Evolutionary conservation across 768 basidiomycete genomes (phyloP).

Genomic region (Xerocomus potaroensis): DNA sequence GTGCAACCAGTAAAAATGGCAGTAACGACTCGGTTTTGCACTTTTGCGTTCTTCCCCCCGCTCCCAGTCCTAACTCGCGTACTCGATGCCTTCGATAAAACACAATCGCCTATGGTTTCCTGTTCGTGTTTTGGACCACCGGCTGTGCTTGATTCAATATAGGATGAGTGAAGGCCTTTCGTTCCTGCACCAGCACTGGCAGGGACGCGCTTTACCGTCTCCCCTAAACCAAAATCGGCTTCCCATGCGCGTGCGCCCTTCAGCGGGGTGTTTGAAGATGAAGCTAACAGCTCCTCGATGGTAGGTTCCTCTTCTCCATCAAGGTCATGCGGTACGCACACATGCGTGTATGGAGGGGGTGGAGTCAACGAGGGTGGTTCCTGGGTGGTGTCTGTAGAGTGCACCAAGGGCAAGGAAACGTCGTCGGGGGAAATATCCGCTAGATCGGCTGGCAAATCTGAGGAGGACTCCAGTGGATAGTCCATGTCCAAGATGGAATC

Average conservation of each 20-base stretch:
- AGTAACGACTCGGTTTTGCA: conserved; percentile 24
- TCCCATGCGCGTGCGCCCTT: conserved; percentile 31
- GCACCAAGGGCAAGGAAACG: not conserved
- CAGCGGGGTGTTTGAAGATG: conserved; percentile 17
- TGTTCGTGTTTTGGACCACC: not conserved
- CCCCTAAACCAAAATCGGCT: conserved; percentile 25
- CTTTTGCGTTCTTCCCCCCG: conserved; percentile 5
- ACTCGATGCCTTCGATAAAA: conserved; percentile 1
- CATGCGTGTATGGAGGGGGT: conserved; percentile 15
- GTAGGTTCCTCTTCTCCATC: conserved; percentile 22
- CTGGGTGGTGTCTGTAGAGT: not conserved
- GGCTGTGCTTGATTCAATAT: not conserved
- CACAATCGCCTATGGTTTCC: not conserved
- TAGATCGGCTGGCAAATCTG: not conserved
- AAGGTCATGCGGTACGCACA: not conserved
- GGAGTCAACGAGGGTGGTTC: conserved; percentile 7
- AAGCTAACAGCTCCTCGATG: conserved; percentile 28
- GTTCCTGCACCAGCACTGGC: not conserved
- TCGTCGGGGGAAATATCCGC: not conserved
- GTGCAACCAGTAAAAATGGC: conserved; percentile 27
- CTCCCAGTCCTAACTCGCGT: conserved; percentile 5
- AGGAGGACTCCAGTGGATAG: not conserved
- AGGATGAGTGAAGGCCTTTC: not conserved
- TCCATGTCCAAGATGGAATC: not conserved
- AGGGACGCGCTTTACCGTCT: conserved; percentile 29